Evolutionary conservation across 139 green algal species (phyloP), one percentile per base, ranked within the genome.

Genomic region (Tetradesmus obliquus): DNA sequence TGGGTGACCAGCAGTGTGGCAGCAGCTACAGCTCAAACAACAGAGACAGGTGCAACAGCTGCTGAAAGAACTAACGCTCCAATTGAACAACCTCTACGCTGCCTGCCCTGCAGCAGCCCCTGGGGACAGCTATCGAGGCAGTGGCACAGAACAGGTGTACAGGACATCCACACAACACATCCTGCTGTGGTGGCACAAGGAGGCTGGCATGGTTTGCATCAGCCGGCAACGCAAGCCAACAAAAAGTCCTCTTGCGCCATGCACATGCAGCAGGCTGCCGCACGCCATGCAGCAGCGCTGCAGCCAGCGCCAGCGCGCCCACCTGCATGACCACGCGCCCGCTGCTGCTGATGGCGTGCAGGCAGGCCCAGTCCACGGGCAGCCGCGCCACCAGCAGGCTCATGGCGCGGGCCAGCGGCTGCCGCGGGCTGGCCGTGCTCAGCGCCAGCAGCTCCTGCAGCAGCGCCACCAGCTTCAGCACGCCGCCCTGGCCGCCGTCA

Each of bases 391-490:
- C 89, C 24, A 95, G 85, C 58, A 95, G 57, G 2, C 88, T 82
- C 91, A 94, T 93, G 17, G 91, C 82, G 24, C 71, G 82, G 82
- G 86, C 92, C 55, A 93, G 84, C 85, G 91, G 93, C 71, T 89
- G 91, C 12, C 60, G 72, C 13, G 84, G 82, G 45, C 60, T 76
- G 60, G 72, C 92, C 10, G 89, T 88, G n/a, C 88, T 92, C 20
- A 92, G 62, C 55, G 66, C 89, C 12, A 95, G 91, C 51, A 95
- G 85, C 91, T 95, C 93, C 80, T 95, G 93, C 55, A 95, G 88
- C 55, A 95, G 58, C 2, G 91, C 80, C 10, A 95, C 91, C 60
- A 93, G 72, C 15, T 91, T 54, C 91, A 95, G 91, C 24, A 93
- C 91, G 5, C 80, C 80, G 4, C 54, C 74, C 45, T 72, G 81